Evolutionary conservation across 2,329 filamentous ascomycete genomes (phyloP).

Genomic region (Alternaria alternata): DNA sequence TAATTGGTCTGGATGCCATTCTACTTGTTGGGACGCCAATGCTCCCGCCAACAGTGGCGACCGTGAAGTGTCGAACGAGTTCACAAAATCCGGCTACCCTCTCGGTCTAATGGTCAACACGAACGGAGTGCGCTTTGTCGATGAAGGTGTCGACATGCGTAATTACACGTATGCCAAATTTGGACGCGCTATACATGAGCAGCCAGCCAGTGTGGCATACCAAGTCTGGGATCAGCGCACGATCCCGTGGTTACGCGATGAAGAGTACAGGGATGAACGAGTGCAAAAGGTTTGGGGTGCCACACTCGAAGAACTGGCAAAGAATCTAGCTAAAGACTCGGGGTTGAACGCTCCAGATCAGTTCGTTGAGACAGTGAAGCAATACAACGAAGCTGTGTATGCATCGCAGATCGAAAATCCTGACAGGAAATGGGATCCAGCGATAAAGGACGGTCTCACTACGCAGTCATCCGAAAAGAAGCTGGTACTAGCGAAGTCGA

Average conservation of each 20-base stretch:
- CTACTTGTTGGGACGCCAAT: constrained; percentile 71
- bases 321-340: constrained; percentile 52
- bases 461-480: constrained; percentile 61
- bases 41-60: constrained; percentile 64
- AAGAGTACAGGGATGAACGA: constrained; percentile 69
- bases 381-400: constrained; percentile 67
- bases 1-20: constrained; percentile 71
- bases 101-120: constrained; percentile 71
- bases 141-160: constrained; percentile 70
- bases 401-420: constrained; percentile 58
- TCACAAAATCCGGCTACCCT: constrained; percentile 74
- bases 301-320: constrained; percentile 65
- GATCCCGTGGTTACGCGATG: constrained; percentile 62
- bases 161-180: constrained; percentile 75
- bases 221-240: constrained; percentile 69
- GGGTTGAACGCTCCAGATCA: constrained; percentile 58
- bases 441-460: constrained; percentile 67
- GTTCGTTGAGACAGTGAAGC: constrained; percentile 62
- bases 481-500: constrained; percentile 66
- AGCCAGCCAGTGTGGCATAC: constrained; percentile 67
- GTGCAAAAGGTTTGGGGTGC: constrained; percentile 62
- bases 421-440: constrained; percentile 63
- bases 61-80: constrained; percentile 69
- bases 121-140: constrained; percentile 68
- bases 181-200: constrained; percentile 67